Evolutionary conservation across 2,329 filamentous ascomycete species (phyloP).

Genomic region (Aaosphaeria pasadenensis): DNA sequence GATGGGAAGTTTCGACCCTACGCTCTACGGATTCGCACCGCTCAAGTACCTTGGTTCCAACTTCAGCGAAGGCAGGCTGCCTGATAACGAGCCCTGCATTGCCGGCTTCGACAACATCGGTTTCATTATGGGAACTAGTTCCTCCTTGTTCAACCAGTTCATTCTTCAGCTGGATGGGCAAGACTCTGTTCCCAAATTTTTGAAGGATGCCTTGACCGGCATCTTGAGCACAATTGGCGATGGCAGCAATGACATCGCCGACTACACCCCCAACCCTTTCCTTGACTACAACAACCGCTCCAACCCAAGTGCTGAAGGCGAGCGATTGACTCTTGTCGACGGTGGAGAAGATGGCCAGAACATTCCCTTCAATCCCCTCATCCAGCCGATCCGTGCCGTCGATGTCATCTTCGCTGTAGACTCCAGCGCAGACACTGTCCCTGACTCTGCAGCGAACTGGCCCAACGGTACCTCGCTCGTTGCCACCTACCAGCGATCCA

Average conservation of each 20-base stretch:
- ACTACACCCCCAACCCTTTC: slow-evolving; percentile 75
- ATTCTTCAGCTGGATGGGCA: slow-evolving; percentile 61
- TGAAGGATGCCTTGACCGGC: slow-evolving; percentile 51
- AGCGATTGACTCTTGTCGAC: slow-evolving; percentile 68
- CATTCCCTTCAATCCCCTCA: slow-evolving; percentile 73
- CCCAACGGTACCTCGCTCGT: slow-evolving; percentile 75
- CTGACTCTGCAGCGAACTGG: slow-evolving; percentile 54
- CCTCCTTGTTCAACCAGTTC: slow-evolving; percentile 78
- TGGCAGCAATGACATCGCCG: slow-evolving; percentile 68
- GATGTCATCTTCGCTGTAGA: slow-evolving; percentile 83
- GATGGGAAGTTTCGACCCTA: slow-evolving; percentile 74
- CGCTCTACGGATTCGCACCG: slow-evolving; percentile 68
- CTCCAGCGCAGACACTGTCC: slow-evolving; percentile 67
- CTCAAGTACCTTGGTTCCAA: slow-evolving; percentile 70
- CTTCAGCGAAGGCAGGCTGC: slow-evolving; percentile 62
- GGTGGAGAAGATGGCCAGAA: slow-evolving; percentile 78
- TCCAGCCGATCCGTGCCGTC: slow-evolving; percentile 67
- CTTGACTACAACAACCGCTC: slow-evolving; percentile 58
- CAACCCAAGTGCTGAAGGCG: slow-evolving; percentile 55
- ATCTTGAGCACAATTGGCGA: slow-evolving; percentile 57
- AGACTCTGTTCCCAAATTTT: slow-evolving; percentile 46
- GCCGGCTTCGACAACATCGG: slow-evolving; percentile 79
- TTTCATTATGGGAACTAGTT: slow-evolving; percentile 82
- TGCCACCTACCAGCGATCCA: slow-evolving; percentile 68
- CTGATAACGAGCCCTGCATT: slow-evolving; percentile 60